Evolutionary conservation across 2,329 filamentous ascomycete genomes (phyloP).

Genomic region (Sporothrix dimorphospora): DNA sequence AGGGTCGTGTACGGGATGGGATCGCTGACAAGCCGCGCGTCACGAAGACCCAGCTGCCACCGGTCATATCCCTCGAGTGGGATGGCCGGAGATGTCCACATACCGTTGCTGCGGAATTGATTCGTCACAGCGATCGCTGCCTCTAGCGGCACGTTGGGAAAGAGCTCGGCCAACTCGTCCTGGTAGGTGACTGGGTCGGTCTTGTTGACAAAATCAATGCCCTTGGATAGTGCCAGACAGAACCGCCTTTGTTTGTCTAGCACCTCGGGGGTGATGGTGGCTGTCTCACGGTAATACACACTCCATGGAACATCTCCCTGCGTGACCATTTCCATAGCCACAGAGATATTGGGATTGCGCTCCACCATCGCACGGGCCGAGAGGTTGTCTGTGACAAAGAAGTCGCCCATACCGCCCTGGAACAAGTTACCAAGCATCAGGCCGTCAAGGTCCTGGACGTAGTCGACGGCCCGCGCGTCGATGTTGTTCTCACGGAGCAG

Average conservation of each 20-base stretch:
- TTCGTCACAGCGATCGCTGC: conserved; percentile 29
- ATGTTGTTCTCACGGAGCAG: conserved; percentile 1
- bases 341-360: not conserved
- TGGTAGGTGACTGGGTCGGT: not conserved
- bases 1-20: conserved; percentile 15
- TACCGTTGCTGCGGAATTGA: conserved; percentile 26
- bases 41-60: conserved; percentile 29
- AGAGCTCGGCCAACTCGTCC: not conserved
- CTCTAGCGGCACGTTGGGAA: conserved; percentile 23
- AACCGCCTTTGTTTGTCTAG: not conserved
- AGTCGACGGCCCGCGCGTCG: not conserved
- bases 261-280: not conserved
- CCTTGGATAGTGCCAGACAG: not conserved
- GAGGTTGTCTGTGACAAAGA: conserved; percentile 30
- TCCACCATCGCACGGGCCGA: conserved; percentile 22
- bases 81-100: conserved; percentile 28
- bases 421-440: conserved; percentile 30
- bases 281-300: not conserved
- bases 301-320: not conserved
- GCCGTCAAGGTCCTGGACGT: conserved; percentile 25
- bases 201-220: not conserved
- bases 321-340: not conserved
- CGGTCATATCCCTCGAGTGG: conserved; percentile 24
- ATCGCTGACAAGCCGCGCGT: conserved; percentile 26
- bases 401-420: conserved; percentile 32